Conservation (phyloP, 2,329 filamentous ascomycete genomes). For the Monosporascus sp. region DNA sequence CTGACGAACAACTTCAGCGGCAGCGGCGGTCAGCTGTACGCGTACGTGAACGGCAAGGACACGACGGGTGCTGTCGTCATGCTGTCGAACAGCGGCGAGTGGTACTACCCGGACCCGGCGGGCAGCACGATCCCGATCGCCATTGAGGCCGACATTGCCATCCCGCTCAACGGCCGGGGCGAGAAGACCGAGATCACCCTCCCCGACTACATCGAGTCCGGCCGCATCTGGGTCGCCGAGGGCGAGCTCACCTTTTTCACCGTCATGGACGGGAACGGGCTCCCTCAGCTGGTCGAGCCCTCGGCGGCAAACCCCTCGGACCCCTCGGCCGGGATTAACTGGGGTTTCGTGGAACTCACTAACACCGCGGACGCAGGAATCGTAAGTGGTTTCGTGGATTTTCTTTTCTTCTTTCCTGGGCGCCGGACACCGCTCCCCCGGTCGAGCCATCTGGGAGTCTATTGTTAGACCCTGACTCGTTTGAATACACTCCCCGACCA, state of each 20-base stretch:
- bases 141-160: conserved; percentile 27
- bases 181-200: conserved; percentile 25
- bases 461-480: no score
- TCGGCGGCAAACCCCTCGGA: conserved; percentile 33
- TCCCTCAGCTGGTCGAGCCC: conserved; percentile 35
- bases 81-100: conserved; percentile 26
- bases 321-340: conserved; percentile 31
- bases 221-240: conserved; percentile 29
- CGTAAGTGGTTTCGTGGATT: no score
- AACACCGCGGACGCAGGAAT: conserved; percentile 27
- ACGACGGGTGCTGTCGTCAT: conserved; percentile 25
- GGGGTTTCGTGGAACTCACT: conserved; percentile 41
- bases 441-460: no score
- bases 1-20: conserved; percentile 34
- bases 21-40: conserved; percentile 26
- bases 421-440: no score
- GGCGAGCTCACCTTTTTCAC: conserved; percentile 28
- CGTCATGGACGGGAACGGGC: conserved; percentile 12
- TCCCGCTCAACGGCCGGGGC: conserved; percentile 28
- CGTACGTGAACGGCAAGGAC: conserved; percentile 37
- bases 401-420: no score
- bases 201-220: conserved; percentile 26
- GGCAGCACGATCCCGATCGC: conserved; percentile 17
- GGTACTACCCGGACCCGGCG: conserved; percentile 27
- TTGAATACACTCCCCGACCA: no score